These are phyloP conservation scores for Harringtonia aguacate DNA, from an alignment of 2,329 filamentous ascomycete species.

Conservation along the genomic window DNA sequence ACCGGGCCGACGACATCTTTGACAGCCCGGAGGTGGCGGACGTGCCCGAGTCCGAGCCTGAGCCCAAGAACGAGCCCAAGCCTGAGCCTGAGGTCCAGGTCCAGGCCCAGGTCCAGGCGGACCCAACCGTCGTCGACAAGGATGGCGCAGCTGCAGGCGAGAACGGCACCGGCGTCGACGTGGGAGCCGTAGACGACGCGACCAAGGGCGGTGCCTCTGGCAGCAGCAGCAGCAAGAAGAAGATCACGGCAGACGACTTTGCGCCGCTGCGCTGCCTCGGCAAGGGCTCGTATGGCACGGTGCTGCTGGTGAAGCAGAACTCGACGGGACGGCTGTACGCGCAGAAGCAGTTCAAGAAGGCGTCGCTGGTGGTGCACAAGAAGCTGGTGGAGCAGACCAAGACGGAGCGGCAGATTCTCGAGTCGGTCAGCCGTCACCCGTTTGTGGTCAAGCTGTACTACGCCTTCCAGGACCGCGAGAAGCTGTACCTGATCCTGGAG, in stretches of 20 bases:
- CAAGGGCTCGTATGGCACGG: slow-evolving; percentile 92
- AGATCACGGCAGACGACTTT: slow-evolving; percentile 90
- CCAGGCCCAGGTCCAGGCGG: too few species aligned
- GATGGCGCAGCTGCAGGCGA: too few species aligned
- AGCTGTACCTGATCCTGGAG: slow-evolving; percentile 93
- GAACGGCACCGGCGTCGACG: background rate
- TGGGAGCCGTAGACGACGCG: too few species aligned
- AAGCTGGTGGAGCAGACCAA: slow-evolving; percentile 94
- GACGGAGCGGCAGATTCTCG: slow-evolving; percentile 88
- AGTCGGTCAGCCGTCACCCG: slow-evolving; percentile 91
- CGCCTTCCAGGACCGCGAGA: slow-evolving; percentile 95
- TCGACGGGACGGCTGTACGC: slow-evolving; percentile 83
- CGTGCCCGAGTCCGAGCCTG: too few species aligned
- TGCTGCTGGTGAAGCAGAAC: slow-evolving; percentile 83
- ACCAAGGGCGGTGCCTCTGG: too few species aligned
- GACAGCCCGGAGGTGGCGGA: background rate
- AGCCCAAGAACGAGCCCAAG: too few species aligned
- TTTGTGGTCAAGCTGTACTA: slow-evolving; percentile 98
- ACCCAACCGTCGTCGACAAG: too few species aligned
- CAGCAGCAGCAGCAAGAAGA: too few species aligned
- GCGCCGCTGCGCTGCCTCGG: slow-evolving; percentile 84
- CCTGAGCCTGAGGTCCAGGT: too few species aligned
- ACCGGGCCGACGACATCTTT: background rate
- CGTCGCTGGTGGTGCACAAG: slow-evolving; percentile 89
- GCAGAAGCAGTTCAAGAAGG: slow-evolving; percentile 98